A percentile compares a stretch with the other conserved stretches of the same genome.
These are phyloP conservation scores for Endoconidiophora polonica DNA, from an alignment of 2,329 filamentous ascomycete genomes.

Conservation along the genomic window DNA sequence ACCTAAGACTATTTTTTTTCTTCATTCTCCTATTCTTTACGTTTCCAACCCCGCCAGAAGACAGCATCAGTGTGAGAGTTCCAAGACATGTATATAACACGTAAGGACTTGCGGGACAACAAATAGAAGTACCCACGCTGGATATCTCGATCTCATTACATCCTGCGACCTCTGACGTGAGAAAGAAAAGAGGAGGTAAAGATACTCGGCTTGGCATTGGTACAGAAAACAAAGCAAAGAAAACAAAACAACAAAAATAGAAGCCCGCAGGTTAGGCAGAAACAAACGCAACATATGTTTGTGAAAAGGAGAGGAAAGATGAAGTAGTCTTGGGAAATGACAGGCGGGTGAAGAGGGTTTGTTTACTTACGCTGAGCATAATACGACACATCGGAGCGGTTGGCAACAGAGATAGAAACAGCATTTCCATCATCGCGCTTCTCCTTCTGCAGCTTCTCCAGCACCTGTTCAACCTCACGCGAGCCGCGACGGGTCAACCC, in stretches of 20 bases:
- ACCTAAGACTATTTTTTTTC: too few relatives aligned
- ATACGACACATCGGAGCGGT: constrained; percentile 37
- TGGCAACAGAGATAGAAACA: constrained; percentile 29
- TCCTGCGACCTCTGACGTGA: neutral
- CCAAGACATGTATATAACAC: neutral
- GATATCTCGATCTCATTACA: too few relatives aligned
- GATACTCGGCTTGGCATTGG: neutral
- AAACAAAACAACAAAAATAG: neutral
- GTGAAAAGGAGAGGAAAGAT: neutral
- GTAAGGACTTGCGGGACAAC: neutral
- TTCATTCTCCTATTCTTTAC: neutral
- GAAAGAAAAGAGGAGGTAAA: neutral
- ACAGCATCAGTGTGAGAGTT: constrained; percentile 8
- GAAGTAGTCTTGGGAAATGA: neutral
- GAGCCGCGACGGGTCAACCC: constrained; percentile 22
- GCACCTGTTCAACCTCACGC: constrained; percentile 5
- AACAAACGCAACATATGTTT: neutral
- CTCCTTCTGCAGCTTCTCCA: constrained; percentile 4
- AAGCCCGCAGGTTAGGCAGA: neutral
- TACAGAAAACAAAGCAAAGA: neutral
- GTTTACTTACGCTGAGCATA: constrained; percentile 28
- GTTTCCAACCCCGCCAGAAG: neutral
- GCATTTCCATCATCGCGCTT: constrained; percentile 15
- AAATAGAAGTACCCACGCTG: neutral
- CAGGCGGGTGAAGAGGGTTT: neutral